Evolutionary conservation across 2,329 filamentous ascomycete species (phyloP).

Genomic region (Aquanectria penicillioides): DNA sequence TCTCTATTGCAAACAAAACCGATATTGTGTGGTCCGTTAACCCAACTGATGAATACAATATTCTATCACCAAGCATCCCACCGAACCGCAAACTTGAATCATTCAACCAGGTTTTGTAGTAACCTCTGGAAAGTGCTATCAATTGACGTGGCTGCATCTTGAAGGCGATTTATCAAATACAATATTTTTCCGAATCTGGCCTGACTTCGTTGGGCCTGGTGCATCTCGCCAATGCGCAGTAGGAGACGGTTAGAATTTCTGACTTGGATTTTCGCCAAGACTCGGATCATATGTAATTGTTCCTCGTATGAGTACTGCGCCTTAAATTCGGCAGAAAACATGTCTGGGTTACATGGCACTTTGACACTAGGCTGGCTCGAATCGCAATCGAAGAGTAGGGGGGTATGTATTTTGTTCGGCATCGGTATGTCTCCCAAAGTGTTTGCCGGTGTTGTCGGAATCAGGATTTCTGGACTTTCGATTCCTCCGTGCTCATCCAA

Average conservation of each 20-base stretch:
- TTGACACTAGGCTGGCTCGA: constrained; percentile 12
- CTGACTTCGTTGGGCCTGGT: constrained; percentile 14
- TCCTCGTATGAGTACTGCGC: constrained; percentile 42
- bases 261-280: constrained; percentile 40
- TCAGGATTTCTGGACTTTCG: neutral
- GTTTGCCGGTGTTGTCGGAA: neutral
- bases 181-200: constrained; percentile 17
- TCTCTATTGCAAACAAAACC: too few relatives aligned
- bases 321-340: constrained; percentile 41
- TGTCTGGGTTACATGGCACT: constrained; percentile 34
- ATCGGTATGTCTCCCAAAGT: neutral
- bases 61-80: neutral
- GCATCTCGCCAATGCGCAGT: constrained; percentile 17
- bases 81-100: neutral
- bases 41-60: neutral
- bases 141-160: constrained; percentile 5
- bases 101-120: constrained; percentile 13
- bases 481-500: neutral
- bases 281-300: constrained; percentile 43
- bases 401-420: neutral
- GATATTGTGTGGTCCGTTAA: too few relatives aligned
- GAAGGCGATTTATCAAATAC: constrained; percentile 6
- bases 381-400: constrained; percentile 30
- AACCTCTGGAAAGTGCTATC: constrained; percentile 20
- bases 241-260: constrained; percentile 39